Evolutionary conservation across 176 grass and related monocot genomes (phyloP), one percentile per base, ranked within the genome.

Genomic region (Hyparrhenia diplandra): DNA sequence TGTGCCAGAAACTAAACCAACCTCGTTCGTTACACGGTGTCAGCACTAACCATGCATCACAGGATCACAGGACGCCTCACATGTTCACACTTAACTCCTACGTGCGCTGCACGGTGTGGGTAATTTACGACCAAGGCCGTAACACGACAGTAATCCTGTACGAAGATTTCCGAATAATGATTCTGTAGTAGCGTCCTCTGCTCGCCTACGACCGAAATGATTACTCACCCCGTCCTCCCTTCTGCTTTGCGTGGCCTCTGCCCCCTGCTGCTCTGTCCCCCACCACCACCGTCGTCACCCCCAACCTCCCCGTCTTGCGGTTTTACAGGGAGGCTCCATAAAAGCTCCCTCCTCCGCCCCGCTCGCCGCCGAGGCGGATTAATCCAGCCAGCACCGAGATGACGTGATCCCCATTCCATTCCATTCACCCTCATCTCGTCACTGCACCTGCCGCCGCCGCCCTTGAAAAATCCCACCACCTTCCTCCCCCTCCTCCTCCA

Each of bases 401-500:
- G 84, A 74, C 84, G 84, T 57, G 58, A 80, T 35, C 21, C 17
- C 58, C 69, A 18, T 63, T 57, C 55, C 68, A 17, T 61, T 55
- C 64, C 58, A 9, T 61, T 27, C 64, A 29, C 45, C 59, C 75
- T 80, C n/a, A n/a, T n/a, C n/a, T n/a, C 73, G 63, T 83, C 78
- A 66, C 71, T 41, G 51, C 65, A 40, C 35, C 58, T 12, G 8
- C 54, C 21, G 52, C 20, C 36, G 36, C 72, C 68, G 18, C 20
- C 77, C 70, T 85, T 83, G 64, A 80, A 81, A 80, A 76, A 78
- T 69, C 60, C 62, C 31, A 52, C 35, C 43, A 46, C 40, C 21
- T 25, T 78, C 62, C 13, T 67, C 46, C 39, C 41, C 28, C 1
- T 23, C 21, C 10, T 6, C 21, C 7, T n/a, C 54, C 27, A 16